Evolutionary conservation across 2,329 filamentous ascomycete genomes (phyloP).

Genomic region (Nothomitra cinnamomea): DNA sequence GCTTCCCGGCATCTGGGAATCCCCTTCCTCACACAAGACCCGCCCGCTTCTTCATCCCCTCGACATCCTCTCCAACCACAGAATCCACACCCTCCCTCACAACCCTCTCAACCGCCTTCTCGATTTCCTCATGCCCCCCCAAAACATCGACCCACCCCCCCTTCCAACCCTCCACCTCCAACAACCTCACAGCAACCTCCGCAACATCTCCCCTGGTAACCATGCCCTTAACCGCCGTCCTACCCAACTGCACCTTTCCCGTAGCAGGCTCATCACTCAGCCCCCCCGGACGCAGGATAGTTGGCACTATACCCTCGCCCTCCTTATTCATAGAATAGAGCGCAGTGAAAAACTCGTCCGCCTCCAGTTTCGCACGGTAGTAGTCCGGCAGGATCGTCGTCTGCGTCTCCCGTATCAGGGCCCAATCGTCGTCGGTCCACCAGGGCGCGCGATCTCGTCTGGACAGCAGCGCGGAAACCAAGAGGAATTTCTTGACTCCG

Average conservation of each 20-base stretch:
- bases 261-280: slow-evolving; percentile 31
- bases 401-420: slow-evolving; percentile 27
- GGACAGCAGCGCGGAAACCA: slow-evolving; percentile 35
- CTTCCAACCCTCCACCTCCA: slow-evolving; percentile 25
- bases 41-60: slow-evolving; percentile 19
- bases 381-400: slow-evolving; percentile 33
- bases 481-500: slow-evolving; percentile 33
- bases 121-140: slow-evolving; percentile 30
- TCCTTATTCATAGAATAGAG: slow-evolving; percentile 17
- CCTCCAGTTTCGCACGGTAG: slow-evolving; percentile 35
- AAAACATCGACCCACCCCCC: slow-evolving; percentile 37
- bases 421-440: slow-evolving; percentile 33
- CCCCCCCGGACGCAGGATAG: slow-evolving; percentile 30
- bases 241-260: slow-evolving; percentile 31
- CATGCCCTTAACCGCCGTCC: slow-evolving; percentile 24
- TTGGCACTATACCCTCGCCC: slow-evolving; percentile 28
- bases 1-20: too few species aligned
- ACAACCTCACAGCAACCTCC: slow-evolving; percentile 20
- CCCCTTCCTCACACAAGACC: background rate
- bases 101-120: slow-evolving; percentile 28
- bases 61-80: slow-evolving; percentile 33
- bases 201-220: slow-evolving; percentile 32
- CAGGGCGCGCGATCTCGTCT: slow-evolving; percentile 30
- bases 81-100: slow-evolving; percentile 28
- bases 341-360: slow-evolving; percentile 36